Evolutionary conservation across 805 yeast genomes (phyloP).

Genomic region (Sugiyamaella qingdaonensis): DNA sequence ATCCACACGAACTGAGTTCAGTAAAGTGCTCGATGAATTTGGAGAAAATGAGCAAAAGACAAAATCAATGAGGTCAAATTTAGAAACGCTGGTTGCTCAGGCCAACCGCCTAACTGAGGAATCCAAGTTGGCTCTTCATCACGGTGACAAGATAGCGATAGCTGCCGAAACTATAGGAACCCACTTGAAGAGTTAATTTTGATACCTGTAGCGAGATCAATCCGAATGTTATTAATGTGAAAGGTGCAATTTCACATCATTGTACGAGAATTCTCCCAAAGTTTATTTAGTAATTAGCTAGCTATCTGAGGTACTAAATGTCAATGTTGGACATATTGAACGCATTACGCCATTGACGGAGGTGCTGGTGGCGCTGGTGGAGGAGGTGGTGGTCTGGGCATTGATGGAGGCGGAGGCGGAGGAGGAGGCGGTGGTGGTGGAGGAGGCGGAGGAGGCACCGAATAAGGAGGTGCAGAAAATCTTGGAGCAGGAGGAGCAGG

Average conservation of each 20-base stretch:
- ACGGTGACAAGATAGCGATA: neutral
- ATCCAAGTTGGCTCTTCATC: neutral
- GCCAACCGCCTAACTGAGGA: neutral
- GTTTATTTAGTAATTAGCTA: too few species aligned
- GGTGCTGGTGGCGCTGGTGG: constrained; percentile 15
- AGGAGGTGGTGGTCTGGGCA: constrained; percentile 19
- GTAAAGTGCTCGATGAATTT: constrained; percentile 15
- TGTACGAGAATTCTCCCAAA: too few species aligned
- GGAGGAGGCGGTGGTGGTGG: constrained; percentile 10
- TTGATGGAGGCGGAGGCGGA: constrained; percentile 10
- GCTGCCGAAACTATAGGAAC: neutral
- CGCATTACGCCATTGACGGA: constrained; percentile 12
- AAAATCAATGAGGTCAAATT: neutral
- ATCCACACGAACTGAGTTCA: constrained; percentile 3
- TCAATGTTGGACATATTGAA: neutral
- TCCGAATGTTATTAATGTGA: neutral
- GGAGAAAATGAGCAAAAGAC: constrained; percentile 18
- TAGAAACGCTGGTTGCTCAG: neutral
- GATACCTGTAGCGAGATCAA: too few species aligned
- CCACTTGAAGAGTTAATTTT: too few species aligned
- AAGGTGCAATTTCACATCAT: neutral
- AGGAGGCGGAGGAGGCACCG: constrained; percentile 12
- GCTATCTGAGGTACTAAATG: neutral
- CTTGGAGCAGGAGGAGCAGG: constrained; percentile 9
- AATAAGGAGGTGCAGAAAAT: constrained; percentile 6